Evolutionary conservation across 352 stramenopile genomes (phyloP), one percentile per base, ranked within the genome.

Genomic region (Plasmopara muralis): DNA sequence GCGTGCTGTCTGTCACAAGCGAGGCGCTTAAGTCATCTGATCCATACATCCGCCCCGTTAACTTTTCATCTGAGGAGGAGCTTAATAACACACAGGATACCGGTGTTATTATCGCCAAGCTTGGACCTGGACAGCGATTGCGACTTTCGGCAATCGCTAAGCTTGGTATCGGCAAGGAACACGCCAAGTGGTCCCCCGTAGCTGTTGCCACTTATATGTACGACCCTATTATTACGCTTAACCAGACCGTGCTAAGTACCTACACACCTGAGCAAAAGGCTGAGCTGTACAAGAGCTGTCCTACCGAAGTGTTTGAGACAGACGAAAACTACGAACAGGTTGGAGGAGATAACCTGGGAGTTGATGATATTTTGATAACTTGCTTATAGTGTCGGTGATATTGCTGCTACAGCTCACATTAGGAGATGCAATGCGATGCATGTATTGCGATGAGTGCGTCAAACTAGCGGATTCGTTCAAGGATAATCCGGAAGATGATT

Each of bases 131-230:
- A 20, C 96, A 99, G 76, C 70, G 82, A 53, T 71, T 99, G 29
- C 96, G 96, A 60, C 77, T 98, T 33, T 96, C 95, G 44, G 93
- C 92, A 8, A 95, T 98, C 50, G 96, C 95, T 44, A 94, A 97
- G 50, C 72, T 92, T 8, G 95, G 95, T 7, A 97, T 97, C 37
- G 87, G 82, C 63, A 99, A 98, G 70, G 94, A 98, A 67, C 95
- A 99, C 65, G 91, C 95, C 57, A 98, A 98, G 80, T 99, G 95
- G 95, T 97, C 81, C 35, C 94, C 95, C 2, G 94, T 98, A 38
- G 90, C 88, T 0, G 92, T 98, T 6, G 94, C 93, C 12, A 98
- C 92, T 34, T 98, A 96, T 64, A 93, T 89, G 75, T 95, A 93
- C 60, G 85, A 95, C 47, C 83, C 85, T 45, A 90, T 92, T 56